phyloP scores from a whole-genome alignment of 768 basidiomycete species.

The Russula foetens region DNA sequence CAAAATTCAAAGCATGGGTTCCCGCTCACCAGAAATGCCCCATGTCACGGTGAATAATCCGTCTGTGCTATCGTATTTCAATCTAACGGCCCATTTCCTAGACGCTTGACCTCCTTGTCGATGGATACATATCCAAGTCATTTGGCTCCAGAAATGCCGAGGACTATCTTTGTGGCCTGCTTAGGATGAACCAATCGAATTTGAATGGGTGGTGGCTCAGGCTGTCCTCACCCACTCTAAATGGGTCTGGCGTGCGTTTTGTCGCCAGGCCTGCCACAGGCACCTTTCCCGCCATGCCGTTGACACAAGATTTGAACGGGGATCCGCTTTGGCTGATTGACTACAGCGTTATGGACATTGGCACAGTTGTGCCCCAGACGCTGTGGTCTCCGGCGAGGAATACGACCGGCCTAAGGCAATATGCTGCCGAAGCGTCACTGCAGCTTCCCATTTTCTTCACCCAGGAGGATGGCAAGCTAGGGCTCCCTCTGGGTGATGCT shows the following conservation, averaged over 20 bases:
- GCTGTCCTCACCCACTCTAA: neutral
- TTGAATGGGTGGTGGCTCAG: neutral
- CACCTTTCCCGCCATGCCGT: neutral
- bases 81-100: neutral
- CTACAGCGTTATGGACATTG: neutral
- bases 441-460: slow-evolving; percentile 14
- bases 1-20: neutral
- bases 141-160: neutral
- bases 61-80: neutral
- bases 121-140: neutral
- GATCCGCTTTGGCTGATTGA: slow-evolving; percentile 3
- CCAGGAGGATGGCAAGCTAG: slow-evolving; percentile 1
- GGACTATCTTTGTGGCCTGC: slow-evolving; percentile 1
- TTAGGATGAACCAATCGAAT: neutral
- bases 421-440: slow-evolving; percentile 1
- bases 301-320: neutral
- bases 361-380: slow-evolving; percentile 12
- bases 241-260: neutral
- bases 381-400: slow-evolving; percentile 7
- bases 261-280: neutral
- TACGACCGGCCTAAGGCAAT: neutral
- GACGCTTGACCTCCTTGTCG: neutral
- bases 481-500: slow-evolving; percentile 1
- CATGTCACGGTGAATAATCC: neutral
- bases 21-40: neutral